Percentiles rank a stretch among this genome's conserved stretches.
Conservation (phyloP, 768 basidiomycete species). For the Boletus reticuloceps region DNA sequence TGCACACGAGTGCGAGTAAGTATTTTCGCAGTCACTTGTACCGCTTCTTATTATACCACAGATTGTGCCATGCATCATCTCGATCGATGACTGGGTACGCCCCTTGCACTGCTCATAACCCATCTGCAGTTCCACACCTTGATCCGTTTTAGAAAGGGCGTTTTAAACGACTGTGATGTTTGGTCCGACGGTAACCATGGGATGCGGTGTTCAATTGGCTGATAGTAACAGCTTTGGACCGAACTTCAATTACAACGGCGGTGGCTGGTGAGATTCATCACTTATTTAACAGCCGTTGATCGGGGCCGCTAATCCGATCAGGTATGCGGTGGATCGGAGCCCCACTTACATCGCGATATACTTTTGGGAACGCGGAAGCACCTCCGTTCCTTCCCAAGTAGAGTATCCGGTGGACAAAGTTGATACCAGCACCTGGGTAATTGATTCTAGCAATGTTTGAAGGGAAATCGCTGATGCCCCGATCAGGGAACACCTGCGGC, state of each 20-base stretch:
- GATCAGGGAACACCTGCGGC: constrained; percentile 16
- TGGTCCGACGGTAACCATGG: constrained; percentile 23
- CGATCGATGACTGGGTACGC: constrained; percentile 33
- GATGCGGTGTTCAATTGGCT: constrained; percentile 28
- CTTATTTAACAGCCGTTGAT: not conserved
- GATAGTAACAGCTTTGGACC: constrained; percentile 34
- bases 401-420: constrained; percentile 16
- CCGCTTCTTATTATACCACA: not conserved
- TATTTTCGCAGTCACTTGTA: not conserved
- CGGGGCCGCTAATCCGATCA: constrained; percentile 1
- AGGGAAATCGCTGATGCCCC: not conserved
- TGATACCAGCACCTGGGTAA: constrained; percentile 27
- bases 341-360: constrained; percentile 34
- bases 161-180: constrained; percentile 25
- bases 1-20: constrained; percentile 28
- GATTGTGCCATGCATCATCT: constrained; percentile 30
- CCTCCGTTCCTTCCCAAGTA: constrained; percentile 36
- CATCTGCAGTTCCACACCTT: not conserved
- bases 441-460: not conserved
- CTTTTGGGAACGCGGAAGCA: constrained; percentile 39
- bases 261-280: constrained; percentile 32
- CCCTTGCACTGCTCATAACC: not conserved
- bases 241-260: constrained; percentile 35
- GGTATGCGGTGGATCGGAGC: constrained; percentile 37
- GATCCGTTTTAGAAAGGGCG: constrained; percentile 9